These are phyloP conservation scores for Marasmius fiardii DNA, from an alignment of 1,284 basidiomycete genomes.

Conservation along the genomic window DNA sequence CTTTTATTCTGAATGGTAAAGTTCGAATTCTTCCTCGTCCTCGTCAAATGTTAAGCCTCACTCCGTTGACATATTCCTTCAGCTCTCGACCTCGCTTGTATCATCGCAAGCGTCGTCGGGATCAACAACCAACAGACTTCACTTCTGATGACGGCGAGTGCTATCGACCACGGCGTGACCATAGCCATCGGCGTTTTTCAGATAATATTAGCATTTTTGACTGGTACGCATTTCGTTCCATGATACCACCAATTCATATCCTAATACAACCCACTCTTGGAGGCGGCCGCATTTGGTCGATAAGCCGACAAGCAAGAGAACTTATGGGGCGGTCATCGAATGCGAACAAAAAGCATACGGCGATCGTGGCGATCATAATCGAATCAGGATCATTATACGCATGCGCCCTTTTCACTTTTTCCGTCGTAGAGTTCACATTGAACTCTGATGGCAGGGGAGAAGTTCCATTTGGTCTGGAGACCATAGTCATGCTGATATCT, in stretches of 20 bases:
- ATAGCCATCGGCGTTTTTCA: not conserved
- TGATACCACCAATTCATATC: not conserved
- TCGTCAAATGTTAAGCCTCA: not conserved
- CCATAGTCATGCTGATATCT: not conserved
- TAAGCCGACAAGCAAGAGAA: too few relatives aligned
- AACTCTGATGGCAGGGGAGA: too few relatives aligned
- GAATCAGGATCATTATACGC: too few relatives aligned
- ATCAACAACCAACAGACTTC: not conserved
- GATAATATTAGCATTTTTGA: not conserved
- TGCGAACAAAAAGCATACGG: too few relatives aligned
- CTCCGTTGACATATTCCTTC: not conserved
- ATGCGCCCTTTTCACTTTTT: too few relatives aligned
- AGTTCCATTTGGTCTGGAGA: too few relatives aligned
- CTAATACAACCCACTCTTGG: not conserved
- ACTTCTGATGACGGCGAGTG: not conserved
- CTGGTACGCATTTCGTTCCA: not conserved
- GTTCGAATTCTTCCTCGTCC: not conserved
- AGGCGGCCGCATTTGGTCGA: not conserved
- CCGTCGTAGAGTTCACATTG: too few relatives aligned
- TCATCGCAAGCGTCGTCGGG: not conserved
- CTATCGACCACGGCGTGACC: not conserved
- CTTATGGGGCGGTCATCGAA: too few relatives aligned
- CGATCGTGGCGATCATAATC: too few relatives aligned
- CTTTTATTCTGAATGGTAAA: not conserved
- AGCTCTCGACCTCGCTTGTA: not conserved